Conservation (phyloP, 2,329 filamentous ascomycete genomes). For the Botrytis sinoallii region DNA sequence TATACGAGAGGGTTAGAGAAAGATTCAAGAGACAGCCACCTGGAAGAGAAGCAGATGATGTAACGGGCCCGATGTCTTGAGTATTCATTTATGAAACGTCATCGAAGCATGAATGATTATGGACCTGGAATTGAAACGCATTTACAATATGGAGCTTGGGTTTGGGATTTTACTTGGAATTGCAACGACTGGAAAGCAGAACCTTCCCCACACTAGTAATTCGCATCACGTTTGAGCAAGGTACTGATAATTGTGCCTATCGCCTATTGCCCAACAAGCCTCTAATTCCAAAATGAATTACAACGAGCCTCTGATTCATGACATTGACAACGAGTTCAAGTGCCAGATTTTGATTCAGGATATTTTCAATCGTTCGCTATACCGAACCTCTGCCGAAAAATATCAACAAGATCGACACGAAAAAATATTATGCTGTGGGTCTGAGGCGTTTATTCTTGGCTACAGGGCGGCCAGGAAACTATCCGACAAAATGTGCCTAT, state of each 20-base stretch:
- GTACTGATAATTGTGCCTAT: not conserved
- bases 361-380: not conserved
- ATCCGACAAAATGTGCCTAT: not conserved
- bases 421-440: not conserved
- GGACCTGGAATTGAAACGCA: not conserved
- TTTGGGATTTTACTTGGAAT: not conserved
- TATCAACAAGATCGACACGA: not conserved
- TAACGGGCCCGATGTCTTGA: not conserved
- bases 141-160: not conserved
- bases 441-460: not conserved
- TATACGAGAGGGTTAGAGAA: slow-evolving; percentile 13
- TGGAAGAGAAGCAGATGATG: not conserved
- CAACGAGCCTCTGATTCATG: not conserved
- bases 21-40: slow-evolving; percentile 3
- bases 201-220: not conserved
- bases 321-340: not conserved
- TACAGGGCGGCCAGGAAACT: not conserved
- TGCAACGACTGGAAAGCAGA: not conserved
- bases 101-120: not conserved
- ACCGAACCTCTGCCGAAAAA: not conserved
- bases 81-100: not conserved
- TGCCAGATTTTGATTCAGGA: not conserved
- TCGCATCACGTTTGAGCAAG: not conserved
- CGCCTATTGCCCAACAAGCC: not conserved
- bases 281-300: not conserved